Evolutionary conservation across 352 stramenopile genomes (phyloP).

Genomic region (Pythium brachiatum): DNA sequence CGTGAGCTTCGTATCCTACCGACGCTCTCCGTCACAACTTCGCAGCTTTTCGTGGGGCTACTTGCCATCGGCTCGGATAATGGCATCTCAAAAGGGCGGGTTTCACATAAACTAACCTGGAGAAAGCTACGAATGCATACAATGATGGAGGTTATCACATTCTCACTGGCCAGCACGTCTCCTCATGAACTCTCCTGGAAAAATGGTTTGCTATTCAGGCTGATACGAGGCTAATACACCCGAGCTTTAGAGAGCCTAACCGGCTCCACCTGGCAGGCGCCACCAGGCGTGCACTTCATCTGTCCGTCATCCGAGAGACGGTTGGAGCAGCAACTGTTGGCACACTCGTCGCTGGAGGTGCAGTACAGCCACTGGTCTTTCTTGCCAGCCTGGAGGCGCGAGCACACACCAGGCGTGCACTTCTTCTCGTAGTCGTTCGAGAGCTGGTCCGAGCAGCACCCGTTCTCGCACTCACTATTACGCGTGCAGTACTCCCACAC

Average conservation of each 20-base stretch:
- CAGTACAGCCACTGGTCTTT: conserved; percentile 6
- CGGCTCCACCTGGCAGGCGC: not conserved
- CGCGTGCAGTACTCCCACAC: conserved; percentile 16
- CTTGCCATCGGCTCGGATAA: too few species aligned
- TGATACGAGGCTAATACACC: too few species aligned
- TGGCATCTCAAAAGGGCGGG: too few species aligned
- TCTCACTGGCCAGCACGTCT: too few species aligned
- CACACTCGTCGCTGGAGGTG: conserved; percentile 2
- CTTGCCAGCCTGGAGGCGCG: not conserved
- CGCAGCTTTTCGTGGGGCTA: too few species aligned
- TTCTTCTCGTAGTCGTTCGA: conserved; percentile 26
- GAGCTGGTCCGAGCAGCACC: conserved; percentile 22
- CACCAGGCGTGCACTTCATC: conserved; percentile 20
- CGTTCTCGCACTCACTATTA: conserved; percentile 11
- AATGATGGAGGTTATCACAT: too few species aligned
- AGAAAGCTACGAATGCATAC: too few species aligned
- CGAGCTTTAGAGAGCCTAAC: not conserved
- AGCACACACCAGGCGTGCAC: conserved; percentile 20
- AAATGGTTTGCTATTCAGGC: not conserved
- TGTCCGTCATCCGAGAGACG: conserved; percentile 14
- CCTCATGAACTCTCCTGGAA: too few species aligned
- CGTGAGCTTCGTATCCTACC: too few species aligned
- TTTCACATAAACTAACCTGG: too few species aligned
- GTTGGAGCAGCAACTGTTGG: conserved; percentile 21
- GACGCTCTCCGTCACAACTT: too few species aligned